Conservation (phyloP, 2,329 filamentous ascomycete species). For the Didymella keratinophila region DNA sequence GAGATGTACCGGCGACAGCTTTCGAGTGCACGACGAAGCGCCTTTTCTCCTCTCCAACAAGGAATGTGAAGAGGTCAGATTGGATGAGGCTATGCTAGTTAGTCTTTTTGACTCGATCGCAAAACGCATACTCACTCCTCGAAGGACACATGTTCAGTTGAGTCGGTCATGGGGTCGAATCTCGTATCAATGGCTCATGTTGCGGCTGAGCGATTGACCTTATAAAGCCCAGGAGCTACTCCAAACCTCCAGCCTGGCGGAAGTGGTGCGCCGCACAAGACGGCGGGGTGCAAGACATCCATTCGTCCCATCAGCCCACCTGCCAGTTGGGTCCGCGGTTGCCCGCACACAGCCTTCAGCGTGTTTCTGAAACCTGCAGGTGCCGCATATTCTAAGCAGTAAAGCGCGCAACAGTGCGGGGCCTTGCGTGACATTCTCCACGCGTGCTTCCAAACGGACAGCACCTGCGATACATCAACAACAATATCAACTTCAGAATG, state of each 20-base stretch:
- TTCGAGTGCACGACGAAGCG: conserved; percentile 30
- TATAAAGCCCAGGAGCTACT: not conserved
- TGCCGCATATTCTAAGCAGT: not conserved
- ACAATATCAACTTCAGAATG: no score
- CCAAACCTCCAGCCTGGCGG: not conserved
- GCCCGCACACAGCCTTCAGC: conserved; percentile 5
- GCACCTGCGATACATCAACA: no score
- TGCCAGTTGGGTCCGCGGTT: not conserved
- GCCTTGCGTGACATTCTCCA: not conserved
- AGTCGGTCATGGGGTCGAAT: conserved; percentile 16
- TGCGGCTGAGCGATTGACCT: not conserved
- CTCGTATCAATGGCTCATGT: not conserved
- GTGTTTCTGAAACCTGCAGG: conserved; percentile 6
- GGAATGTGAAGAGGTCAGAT: conserved; percentile 37
- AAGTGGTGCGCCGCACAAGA: conserved; percentile 1
- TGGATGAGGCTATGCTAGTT: conserved; percentile 24
- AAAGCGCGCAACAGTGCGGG: not conserved
- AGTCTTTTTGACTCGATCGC: not conserved
- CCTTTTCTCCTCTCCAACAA: conserved; percentile 29
- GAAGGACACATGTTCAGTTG: conserved; percentile 9
- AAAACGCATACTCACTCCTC: conserved; percentile 17
- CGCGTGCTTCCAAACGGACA: no score
- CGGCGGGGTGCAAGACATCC: conserved; percentile 20
- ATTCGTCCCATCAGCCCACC: conserved; percentile 12
- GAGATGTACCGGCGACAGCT: conserved; percentile 30